Evolutionary conservation across 1,139 yeast genomes (phyloP).

Genomic region (Sugiyamaella neomexicana): DNA sequence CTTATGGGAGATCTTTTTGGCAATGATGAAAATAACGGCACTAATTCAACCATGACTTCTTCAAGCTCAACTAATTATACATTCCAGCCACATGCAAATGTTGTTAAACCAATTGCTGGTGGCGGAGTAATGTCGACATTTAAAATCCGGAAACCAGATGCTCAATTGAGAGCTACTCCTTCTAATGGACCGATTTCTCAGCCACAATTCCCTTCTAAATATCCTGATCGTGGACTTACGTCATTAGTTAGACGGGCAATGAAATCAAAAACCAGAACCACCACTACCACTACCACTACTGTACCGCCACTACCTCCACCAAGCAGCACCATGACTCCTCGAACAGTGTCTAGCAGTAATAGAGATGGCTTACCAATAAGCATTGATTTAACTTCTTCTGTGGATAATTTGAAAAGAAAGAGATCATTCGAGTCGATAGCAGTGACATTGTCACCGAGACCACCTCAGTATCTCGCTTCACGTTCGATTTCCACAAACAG

Average conservation of each 20-base stretch:
- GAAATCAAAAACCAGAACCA: background rate
- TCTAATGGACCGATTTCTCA: background rate
- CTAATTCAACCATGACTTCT: background rate
- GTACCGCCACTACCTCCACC: background rate
- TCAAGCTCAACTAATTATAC: slow-evolving; percentile 6
- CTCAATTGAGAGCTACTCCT: background rate
- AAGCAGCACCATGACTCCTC: background rate
- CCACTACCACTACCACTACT: no score
- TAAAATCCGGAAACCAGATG: slow-evolving; percentile 16
- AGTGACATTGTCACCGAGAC: slow-evolving; percentile 21
- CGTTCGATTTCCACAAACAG: slow-evolving; percentile 19
- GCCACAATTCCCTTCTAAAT: slow-evolving; percentile 20
- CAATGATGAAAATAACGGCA: slow-evolving; percentile 12
- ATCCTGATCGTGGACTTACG: slow-evolving; percentile 21
- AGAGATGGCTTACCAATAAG: background rate
- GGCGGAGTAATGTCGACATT: slow-evolving; percentile 22
- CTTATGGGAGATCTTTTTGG: slow-evolving; percentile 24
- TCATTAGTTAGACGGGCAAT: slow-evolving; percentile 16
- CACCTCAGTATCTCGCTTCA: slow-evolving; percentile 28
- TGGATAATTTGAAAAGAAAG: slow-evolving; percentile 1
- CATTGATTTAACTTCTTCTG: background rate
- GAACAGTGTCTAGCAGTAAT: background rate
- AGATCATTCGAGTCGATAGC: background rate
- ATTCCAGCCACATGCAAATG: slow-evolving; percentile 14
- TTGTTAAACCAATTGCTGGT: slow-evolving; percentile 14